phyloP scores from a whole-genome alignment of 169 alveolate genomes.

The Blepharisma undulans region DNA sequence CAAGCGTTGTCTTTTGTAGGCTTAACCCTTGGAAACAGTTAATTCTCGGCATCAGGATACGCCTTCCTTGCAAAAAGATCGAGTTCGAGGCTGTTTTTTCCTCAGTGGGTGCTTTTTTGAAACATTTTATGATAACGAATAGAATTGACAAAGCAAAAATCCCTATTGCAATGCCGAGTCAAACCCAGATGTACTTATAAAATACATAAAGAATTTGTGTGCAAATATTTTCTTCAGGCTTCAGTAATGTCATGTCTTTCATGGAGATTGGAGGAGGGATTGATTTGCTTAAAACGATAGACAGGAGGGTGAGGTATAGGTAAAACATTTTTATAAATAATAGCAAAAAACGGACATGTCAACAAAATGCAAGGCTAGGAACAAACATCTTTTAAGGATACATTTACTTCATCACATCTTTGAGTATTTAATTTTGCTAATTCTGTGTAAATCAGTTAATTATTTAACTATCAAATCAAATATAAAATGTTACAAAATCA shows the following conservation, averaged over 20 bases:
- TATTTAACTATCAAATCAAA: too few species aligned
- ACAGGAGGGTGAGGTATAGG: not conserved
- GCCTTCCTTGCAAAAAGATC: not conserved
- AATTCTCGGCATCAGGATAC: not conserved
- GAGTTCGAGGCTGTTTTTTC: not conserved
- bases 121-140: not conserved
- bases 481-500: too few species aligned
- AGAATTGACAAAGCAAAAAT: not conserved
- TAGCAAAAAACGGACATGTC: not conserved
- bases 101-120: not conserved
- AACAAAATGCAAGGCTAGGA: not conserved
- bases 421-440: too few species aligned
- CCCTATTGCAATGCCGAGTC: not conserved
- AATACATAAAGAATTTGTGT: not conserved
- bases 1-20: not conserved
- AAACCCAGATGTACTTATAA: not conserved
- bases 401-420: too few species aligned
- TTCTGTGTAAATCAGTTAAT: too few species aligned
- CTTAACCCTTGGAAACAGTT: not conserved
- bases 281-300: not conserved
- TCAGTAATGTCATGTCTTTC: not conserved
- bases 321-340: not conserved
- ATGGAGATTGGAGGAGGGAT: not conserved
- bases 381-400: too few species aligned
- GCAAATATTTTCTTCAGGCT: not conserved